phyloP scores from a whole-genome alignment of 176 grass and related monocot genomes.

The Urochloa ruziziensis region DNA sequence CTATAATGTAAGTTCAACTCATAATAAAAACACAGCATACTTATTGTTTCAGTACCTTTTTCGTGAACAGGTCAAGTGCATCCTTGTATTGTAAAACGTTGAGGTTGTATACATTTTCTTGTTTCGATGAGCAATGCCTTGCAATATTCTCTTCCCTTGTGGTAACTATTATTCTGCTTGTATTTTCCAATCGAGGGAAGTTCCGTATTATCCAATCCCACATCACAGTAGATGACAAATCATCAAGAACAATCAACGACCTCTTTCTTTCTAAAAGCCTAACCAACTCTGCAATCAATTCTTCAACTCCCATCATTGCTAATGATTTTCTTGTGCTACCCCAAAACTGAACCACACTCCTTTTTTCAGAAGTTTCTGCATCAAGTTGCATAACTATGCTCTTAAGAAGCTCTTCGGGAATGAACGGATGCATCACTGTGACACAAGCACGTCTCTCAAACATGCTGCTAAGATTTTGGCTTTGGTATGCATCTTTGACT shows the following conservation, averaged over 20 bases:
- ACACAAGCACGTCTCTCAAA: conserved; percentile 13
- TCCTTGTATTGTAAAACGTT: neutral
- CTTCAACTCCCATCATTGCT: too few relatives aligned
- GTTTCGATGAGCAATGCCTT: neutral
- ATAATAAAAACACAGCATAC: neutral
- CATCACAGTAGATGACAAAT: neutral
- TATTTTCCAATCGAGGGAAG: neutral
- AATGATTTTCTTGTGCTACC: neutral
- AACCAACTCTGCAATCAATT: neutral
- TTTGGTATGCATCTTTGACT: neutral
- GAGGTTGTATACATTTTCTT: neutral
- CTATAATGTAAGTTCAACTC: neutral
- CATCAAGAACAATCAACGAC: conserved; percentile 10
- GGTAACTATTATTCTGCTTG: conserved; percentile 32
- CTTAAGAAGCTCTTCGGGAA: neutral
- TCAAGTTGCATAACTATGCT: neutral
- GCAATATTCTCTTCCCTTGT: conserved; percentile 20
- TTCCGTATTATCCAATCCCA: neutral
- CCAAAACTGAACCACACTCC: neutral
- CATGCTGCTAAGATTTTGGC: neutral
- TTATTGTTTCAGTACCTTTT: neutral
- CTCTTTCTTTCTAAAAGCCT: neutral
- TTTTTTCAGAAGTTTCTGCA: neutral
- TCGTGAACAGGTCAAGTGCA: conserved; percentile 5
- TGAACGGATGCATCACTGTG: neutral